Conservation (phyloP, 768 basidiomycete genomes). For the Leccinum sublutescens region DNA sequence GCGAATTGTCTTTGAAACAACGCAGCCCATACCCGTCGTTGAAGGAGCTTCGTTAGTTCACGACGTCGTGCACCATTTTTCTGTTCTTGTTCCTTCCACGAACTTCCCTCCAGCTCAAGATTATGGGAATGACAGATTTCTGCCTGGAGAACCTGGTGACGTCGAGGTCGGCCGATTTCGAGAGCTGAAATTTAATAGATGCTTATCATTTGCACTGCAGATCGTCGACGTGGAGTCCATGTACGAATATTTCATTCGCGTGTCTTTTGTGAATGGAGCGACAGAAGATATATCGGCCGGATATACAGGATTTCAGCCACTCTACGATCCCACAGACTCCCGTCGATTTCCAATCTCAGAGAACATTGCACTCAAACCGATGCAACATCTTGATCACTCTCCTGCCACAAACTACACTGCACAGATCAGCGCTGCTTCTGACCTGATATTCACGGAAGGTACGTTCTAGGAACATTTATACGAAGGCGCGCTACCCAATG, state of each 20-base stretch:
- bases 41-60: neutral
- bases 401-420: neutral
- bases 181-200: neutral
- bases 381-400: neutral
- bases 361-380: neutral
- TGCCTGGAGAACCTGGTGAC: neutral
- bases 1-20: slow-evolving; percentile 15
- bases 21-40: neutral
- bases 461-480: neutral
- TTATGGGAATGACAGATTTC: no score
- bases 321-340: neutral
- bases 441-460: neutral
- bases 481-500: neutral
- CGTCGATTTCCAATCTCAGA: neutral
- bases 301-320: slow-evolving; percentile 9
- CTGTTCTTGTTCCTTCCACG: slow-evolving; percentile 20
- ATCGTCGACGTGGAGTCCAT: neutral
- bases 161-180: neutral
- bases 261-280: slow-evolving; percentile 5
- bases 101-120: slow-evolving; percentile 20
- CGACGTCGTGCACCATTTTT: slow-evolving; percentile 11
- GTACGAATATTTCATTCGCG: slow-evolving; percentile 10
- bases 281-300: slow-evolving; percentile 6
- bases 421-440: neutral
- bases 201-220: neutral